Base-by-base conservation (phyloP, 2,329 filamentous ascomycete species). In the Xylariaceae sp. region DNA sequence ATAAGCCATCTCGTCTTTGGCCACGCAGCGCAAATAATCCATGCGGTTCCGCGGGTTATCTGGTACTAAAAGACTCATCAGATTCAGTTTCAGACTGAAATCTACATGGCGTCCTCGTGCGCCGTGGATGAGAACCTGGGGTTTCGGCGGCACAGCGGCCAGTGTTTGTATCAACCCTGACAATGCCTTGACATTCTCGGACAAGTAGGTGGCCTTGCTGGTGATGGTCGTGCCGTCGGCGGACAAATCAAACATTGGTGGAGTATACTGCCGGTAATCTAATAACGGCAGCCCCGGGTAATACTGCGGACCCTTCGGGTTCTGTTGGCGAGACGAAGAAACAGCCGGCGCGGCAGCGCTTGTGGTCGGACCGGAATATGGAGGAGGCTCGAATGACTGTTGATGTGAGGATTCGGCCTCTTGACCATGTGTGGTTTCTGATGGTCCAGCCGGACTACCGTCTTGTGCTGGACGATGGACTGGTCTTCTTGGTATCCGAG, bases 11-110 rank as follows among this genome's bases (percentile, higher is more conserved):
- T 83, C 80, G 36, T 73, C 77, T 16, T 65, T 63, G 0, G 68
- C 69, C 11, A 81, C 76, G 51, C 77, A 75, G 18, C 78, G 75
- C 42, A 82, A 69, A 63, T 82, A 83, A 60, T 82, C 77, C 63
- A 80, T 73, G 22, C 77, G 72, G 34, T 69, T 59, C 19, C 61
- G 63, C 7, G 71, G 63, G 48, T 77, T 72, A 2, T 78, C 74
- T 0, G 78, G 72, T 2, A 82, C 71, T 5, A 83, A 69, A 11
- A 82, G 67, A 44, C 66, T 71, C 75, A 83, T 78, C 16, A 82
- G 67, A 62, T 83, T 83, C 40, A 82, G 66, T 60, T 74, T 76
- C 53, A 83, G 64, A 51, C 75, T 72, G 58, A 83, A 83, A 63
- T 82, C 79, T 31, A 76, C 59, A 55, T 62, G 68, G 51, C 66